A percentile compares a stretch with the other conserved stretches of the same genome.
Evolutionary conservation across 106 monocot genomes (phyloP).

Genomic region (Posidonia australis): DNA sequence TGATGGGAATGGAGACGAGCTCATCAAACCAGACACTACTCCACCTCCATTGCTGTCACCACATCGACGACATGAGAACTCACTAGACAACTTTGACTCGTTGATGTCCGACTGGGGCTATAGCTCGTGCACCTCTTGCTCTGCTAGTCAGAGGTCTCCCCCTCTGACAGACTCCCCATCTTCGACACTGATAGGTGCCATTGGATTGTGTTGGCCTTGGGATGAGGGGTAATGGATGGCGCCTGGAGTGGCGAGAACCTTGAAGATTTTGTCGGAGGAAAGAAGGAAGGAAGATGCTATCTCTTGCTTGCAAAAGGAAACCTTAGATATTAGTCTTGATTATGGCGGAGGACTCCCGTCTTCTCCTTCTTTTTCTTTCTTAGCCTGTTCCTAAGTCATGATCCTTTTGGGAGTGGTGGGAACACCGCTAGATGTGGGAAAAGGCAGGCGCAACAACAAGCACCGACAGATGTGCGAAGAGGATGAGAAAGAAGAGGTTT

Average conservation of each 20-base stretch:
- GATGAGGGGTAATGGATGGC: not conserved
- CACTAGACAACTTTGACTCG: constrained; percentile 63
- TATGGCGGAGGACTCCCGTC: too few relatives aligned
- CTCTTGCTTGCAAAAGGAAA: too few relatives aligned
- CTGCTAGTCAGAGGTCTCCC: constrained; percentile 41
- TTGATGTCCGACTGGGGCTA: constrained; percentile 69
- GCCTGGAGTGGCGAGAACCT: not conserved
- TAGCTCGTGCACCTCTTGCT: constrained; percentile 56
- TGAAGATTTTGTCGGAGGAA: too few relatives aligned
- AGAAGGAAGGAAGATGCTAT: too few relatives aligned
- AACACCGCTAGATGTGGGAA: too few relatives aligned
- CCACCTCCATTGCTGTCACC: not conserved
- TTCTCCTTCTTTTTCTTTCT: too few relatives aligned
- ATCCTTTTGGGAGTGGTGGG: too few relatives aligned
- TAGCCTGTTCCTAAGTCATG: too few relatives aligned
- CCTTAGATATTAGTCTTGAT: too few relatives aligned
- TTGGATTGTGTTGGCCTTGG: not conserved
- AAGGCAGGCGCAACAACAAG: too few relatives aligned
- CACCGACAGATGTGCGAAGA: too few relatives aligned
- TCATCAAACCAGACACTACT: constrained; percentile 6
- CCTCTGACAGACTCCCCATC: constrained; percentile 65
- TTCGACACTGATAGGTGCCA: not conserved
- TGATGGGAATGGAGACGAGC: constrained; percentile 32
- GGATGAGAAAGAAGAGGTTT: too few relatives aligned
- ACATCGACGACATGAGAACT: constrained; percentile 21